These are phyloP conservation scores for Trichoderma harzianum DNA, from an alignment of 2,329 filamentous ascomycete species.

Conservation along the genomic window DNA sequence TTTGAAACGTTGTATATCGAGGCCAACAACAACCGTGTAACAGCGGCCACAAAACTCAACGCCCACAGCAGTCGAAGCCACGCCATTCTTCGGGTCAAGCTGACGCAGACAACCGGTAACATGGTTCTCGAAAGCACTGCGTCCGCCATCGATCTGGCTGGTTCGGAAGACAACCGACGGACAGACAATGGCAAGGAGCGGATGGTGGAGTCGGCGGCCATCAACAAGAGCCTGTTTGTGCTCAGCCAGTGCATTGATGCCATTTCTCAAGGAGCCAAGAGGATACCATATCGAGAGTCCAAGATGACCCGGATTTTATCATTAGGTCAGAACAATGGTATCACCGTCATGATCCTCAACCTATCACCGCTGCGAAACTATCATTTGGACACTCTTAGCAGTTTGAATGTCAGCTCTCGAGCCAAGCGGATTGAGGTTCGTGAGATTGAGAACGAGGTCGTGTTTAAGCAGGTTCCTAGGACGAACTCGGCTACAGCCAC, in stretches of 20 bases:
- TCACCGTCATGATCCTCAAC: conserved; percentile 96
- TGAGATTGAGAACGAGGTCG: conserved; percentile 92
- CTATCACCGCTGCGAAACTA: conserved; percentile 88
- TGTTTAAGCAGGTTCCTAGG: conserved; percentile 72
- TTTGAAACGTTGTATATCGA: conserved; percentile 89
- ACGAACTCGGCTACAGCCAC: conserved; percentile 42
- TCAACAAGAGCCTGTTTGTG: conserved; percentile 96
- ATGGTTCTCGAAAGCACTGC: conserved; percentile 74
- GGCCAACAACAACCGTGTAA: conserved; percentile 85
- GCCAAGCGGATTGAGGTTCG: conserved; percentile 95
- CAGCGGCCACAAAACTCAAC: conserved; percentile 87
- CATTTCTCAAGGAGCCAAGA: conserved; percentile 69
- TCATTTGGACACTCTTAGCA: conserved; percentile 89
- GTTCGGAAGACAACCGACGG: conserved; percentile 90
- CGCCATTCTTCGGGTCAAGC: conserved; percentile 85
- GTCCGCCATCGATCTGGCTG: conserved; percentile 90
- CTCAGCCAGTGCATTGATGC: conserved; percentile 94
- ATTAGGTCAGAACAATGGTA: conserved; percentile 88
- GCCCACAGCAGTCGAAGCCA: conserved; percentile 87
- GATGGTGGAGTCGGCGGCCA: conserved; percentile 90
- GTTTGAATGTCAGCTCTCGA: conserved; percentile 88
- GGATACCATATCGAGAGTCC: conserved; percentile 89
- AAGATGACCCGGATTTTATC: conserved; percentile 97
- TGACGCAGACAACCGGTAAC: conserved; percentile 71
- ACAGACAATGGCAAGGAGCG: conserved; percentile 93